phyloP scores from a whole-genome alignment of 2,329 filamentous ascomycete genomes.

The Penicillium fuscoglaucum region DNA sequence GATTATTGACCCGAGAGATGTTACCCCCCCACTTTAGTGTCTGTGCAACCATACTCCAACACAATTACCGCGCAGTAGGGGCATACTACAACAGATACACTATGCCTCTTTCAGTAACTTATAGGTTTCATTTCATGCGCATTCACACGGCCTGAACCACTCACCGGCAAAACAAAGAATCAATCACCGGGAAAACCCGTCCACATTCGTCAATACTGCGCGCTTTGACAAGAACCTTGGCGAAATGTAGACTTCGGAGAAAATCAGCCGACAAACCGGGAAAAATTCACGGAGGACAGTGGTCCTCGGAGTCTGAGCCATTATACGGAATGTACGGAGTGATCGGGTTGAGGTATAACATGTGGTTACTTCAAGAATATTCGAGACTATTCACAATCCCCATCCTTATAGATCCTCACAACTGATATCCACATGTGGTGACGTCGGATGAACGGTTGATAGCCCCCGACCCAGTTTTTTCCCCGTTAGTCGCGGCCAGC shows the following conservation, averaged over 20 bases:
- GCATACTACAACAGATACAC: not conserved
- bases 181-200: conserved; percentile 14
- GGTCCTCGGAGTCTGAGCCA: conserved; percentile 10
- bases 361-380: not conserved
- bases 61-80: conserved; percentile 1
- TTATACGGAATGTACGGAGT: not conserved
- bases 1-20: not conserved
- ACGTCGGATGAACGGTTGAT: conserved; percentile 21
- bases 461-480: conserved; percentile 26
- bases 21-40: conserved; percentile 3
- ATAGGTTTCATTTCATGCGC: not conserved
- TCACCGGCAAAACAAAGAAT: conserved; percentile 10
- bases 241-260: not conserved
- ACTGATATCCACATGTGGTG: conserved; percentile 19
- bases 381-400: conserved; percentile 9
- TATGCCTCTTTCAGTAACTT: not conserved
- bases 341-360: not conserved
- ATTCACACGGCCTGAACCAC: conserved; percentile 7
- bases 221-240: conserved; percentile 13
- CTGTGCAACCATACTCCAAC: conserved; percentile 5
- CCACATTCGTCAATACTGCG: not conserved
- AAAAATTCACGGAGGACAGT: conserved; percentile 21
- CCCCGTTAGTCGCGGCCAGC: conserved; percentile 10
- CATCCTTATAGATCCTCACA: conserved; percentile 7
- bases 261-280: conserved; percentile 8